A percentile compares a stretch with the other conserved stretches of the same genome.
These are phyloP conservation scores for Angophora floribunda DNA, from an alignment of 345 rosid genomes.

Conservation along the genomic window DNA sequence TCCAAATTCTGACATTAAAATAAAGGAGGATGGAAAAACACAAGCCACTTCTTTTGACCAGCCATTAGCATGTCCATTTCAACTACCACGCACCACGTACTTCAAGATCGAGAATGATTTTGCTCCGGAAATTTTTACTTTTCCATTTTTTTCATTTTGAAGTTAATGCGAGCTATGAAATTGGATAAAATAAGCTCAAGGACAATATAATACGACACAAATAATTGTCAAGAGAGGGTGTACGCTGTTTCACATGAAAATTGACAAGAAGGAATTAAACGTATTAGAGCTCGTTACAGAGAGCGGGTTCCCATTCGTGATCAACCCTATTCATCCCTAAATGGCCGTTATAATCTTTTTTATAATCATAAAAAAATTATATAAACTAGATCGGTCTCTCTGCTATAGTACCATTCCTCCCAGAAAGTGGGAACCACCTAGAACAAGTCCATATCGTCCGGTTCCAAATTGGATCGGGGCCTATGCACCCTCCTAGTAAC, in stretches of 20 bases:
- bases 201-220: neutral
- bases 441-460: rapidly evolving
- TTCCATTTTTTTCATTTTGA: neutral
- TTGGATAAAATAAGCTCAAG: neutral
- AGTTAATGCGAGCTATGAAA: neutral
- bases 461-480: neutral
- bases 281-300: neutral
- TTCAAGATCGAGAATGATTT: neutral
- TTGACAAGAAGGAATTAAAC: neutral
- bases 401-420: neutral
- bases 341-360: neutral
- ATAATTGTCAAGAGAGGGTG: neutral
- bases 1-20: neutral
- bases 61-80: neutral
- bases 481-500: neutral
- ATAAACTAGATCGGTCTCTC: rapidly evolving
- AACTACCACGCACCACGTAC: neutral
- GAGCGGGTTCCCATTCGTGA: neutral
- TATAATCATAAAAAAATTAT: neutral
- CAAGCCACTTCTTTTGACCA: neutral
- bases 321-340: neutral
- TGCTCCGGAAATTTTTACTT: neutral
- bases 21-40: neutral
- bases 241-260: neutral
- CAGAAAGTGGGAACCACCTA: neutral